A percentile compares a stretch with the other conserved stretches of the same genome.
phyloP scores from a whole-genome alignment of 768 basidiomycete species.

The Kwoniella shandongensis region DNA sequence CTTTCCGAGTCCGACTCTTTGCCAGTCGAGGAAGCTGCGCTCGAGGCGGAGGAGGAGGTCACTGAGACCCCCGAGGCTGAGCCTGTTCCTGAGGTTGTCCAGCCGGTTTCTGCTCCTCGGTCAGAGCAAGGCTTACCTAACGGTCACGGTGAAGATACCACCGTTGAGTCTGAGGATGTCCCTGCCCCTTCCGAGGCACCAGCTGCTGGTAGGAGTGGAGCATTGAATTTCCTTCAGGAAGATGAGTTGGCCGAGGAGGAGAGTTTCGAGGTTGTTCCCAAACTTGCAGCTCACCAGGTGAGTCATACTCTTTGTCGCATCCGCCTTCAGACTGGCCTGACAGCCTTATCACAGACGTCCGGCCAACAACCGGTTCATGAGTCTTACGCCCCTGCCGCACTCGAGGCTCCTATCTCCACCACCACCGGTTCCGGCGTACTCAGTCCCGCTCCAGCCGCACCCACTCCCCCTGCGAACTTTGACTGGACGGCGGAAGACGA shows the following conservation, averaged over 20 bases:
- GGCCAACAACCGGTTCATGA: constrained; percentile 19
- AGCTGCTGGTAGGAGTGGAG: constrained; percentile 1
- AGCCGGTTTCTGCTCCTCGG: constrained; percentile 6
- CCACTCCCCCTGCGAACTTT: constrained; percentile 5
- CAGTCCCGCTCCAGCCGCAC: not conserved
- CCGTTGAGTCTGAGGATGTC: not conserved
- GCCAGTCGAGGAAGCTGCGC: constrained; percentile 3
- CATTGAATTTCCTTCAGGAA: constrained; percentile 44
- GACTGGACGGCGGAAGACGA: constrained; percentile 29
- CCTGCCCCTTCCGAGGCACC: not conserved
- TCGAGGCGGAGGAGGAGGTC: constrained; percentile 1
- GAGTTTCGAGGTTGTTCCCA: constrained; percentile 25
- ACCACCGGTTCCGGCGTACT: too few species aligned
- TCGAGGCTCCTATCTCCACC: not conserved
- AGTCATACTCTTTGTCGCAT: not conserved
- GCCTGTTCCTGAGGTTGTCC: constrained; percentile 6
- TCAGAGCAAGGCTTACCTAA: constrained; percentile 9
- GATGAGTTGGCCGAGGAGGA: constrained; percentile 37
- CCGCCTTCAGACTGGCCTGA: not conserved
- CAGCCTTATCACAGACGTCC: constrained; percentile 12
- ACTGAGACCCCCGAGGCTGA: not conserved
- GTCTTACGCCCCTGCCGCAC: not conserved
- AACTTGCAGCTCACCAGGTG: constrained; percentile 28
- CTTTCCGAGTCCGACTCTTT: constrained; percentile 19
- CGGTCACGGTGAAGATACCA: constrained; percentile 1